Percentiles rank a stretch among this genome's conserved stretches.
phyloP scores from a whole-genome alignment of 768 basidiomycete species.

The Xanthoconium purpureum region DNA sequence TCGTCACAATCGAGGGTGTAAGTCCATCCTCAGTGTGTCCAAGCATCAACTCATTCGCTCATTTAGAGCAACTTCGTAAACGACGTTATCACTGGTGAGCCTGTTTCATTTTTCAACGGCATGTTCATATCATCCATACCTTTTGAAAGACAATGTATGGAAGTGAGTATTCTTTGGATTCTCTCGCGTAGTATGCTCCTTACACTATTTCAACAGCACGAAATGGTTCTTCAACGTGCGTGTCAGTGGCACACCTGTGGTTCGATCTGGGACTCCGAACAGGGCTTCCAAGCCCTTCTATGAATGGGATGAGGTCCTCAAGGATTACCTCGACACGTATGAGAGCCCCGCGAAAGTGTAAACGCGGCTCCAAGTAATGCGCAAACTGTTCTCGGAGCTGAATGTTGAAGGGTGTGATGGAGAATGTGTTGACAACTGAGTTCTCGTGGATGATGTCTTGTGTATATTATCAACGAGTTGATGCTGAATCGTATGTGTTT shows the following conservation, averaged over 20 bases:
- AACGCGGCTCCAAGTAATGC: background rate
- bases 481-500: no score
- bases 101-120: background rate
- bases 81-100: background rate
- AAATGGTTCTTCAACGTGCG: background rate
- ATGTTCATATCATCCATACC: no score
- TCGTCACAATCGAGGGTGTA: background rate
- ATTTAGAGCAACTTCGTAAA: background rate
- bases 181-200: background rate
- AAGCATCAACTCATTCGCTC: background rate
- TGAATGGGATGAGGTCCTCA: background rate
- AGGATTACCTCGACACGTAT: background rate
- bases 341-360: background rate
- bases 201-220: background rate
- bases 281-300: background rate
- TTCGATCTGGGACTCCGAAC: background rate
- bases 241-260: background rate
- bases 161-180: background rate
- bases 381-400: background rate
- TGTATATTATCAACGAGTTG: no score
- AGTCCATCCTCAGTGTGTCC: background rate
- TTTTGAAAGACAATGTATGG: background rate
- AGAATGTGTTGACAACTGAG: no score
- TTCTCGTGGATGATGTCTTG: no score
- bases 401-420: no score